Conservation (phyloP, 371 early-diverging fungal genomes). For the Mucor saturninus region DNA sequence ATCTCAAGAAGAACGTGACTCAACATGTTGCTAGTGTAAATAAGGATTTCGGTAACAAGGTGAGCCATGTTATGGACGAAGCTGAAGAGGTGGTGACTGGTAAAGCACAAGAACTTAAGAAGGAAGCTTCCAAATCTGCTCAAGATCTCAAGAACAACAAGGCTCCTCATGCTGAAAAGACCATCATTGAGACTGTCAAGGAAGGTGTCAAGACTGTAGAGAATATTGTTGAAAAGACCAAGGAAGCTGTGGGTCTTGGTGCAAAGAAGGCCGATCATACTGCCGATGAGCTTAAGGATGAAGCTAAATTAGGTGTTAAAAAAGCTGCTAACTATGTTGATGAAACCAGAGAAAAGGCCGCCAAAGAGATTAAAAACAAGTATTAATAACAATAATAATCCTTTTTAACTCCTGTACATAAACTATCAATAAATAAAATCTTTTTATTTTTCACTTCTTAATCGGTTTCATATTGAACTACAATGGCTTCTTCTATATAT, state of each 20-base stretch:
- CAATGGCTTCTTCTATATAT: conserved; percentile 68
- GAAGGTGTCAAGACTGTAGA: conserved; percentile 28
- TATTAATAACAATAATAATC: not conserved
- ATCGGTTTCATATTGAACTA: conserved; percentile 73
- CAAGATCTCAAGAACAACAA: conserved; percentile 19
- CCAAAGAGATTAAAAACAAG: conserved; percentile 19
- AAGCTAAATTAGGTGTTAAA: conserved; percentile 21
- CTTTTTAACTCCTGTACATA: conserved; percentile 9
- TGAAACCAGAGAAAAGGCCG: conserved; percentile 23
- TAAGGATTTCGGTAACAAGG: conserved; percentile 14
- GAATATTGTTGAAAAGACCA: conserved; percentile 27
- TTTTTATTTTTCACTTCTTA: conserved; percentile 20
- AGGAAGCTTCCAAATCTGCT: conserved; percentile 10
- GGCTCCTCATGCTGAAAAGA: conserved; percentile 22
- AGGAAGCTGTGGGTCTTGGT: conserved; percentile 29
- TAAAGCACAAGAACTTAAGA: conserved; percentile 18
- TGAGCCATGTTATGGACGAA: conserved; percentile 16
- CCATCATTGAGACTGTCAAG: conserved; percentile 23
- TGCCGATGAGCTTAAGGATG: conserved; percentile 26
- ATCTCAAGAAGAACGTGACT: conserved; percentile 18
- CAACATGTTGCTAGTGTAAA: conserved; percentile 6
- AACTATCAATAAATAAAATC: not conserved
- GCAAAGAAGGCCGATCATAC: conserved; percentile 26
- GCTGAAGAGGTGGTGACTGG: conserved; percentile 20
- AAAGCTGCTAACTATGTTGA: conserved; percentile 16